Conservation (phyloP, 345 rosid genomes). For the Syzygium aqueum region DNA sequence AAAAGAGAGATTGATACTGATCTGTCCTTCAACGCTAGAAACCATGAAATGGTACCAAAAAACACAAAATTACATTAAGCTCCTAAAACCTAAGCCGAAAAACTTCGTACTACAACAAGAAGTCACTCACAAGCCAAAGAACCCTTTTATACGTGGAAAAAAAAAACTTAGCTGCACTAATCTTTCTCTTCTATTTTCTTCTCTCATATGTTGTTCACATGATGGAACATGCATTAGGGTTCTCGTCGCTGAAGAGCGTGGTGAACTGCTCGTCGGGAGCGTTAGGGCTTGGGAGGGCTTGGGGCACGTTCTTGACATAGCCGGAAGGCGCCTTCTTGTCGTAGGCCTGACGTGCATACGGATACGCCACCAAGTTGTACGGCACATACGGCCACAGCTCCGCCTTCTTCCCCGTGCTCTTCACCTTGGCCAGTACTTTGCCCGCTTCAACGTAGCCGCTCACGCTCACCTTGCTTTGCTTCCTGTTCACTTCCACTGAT, state of each 20-base stretch:
- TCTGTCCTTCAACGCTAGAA: background rate
- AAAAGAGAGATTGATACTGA: background rate
- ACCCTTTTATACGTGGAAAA: background rate
- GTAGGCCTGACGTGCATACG: slow-evolving; percentile 34
- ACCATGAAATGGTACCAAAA: background rate
- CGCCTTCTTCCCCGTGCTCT: slow-evolving; percentile 37
- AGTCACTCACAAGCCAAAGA: background rate
- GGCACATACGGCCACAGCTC: slow-evolving; percentile 52
- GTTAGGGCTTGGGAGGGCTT: slow-evolving; percentile 24
- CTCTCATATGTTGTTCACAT: slow-evolving; percentile 11
- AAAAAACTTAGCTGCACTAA: background rate
- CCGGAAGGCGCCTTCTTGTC: slow-evolving; percentile 55
- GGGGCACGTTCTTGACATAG: slow-evolving; percentile 31
- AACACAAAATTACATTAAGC: background rate
- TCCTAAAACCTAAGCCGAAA: background rate
- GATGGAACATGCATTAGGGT: slow-evolving; percentile 41
- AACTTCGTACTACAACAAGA: background rate
- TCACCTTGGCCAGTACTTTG: slow-evolving; percentile 35
- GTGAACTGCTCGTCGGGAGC: slow-evolving; percentile 17
- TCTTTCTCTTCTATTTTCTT: background rate
- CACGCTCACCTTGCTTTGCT: slow-evolving; percentile 37
- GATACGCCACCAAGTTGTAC: slow-evolving; percentile 36
- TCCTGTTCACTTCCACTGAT: slow-evolving; percentile 35
- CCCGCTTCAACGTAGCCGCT: slow-evolving; percentile 35
- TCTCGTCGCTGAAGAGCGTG: slow-evolving; percentile 43